Percentiles rank a stretch among this genome's conserved stretches.
phyloP scores from a whole-genome alignment of 2,329 filamentous ascomycete genomes.

The Claviceps paspali region DNA sequence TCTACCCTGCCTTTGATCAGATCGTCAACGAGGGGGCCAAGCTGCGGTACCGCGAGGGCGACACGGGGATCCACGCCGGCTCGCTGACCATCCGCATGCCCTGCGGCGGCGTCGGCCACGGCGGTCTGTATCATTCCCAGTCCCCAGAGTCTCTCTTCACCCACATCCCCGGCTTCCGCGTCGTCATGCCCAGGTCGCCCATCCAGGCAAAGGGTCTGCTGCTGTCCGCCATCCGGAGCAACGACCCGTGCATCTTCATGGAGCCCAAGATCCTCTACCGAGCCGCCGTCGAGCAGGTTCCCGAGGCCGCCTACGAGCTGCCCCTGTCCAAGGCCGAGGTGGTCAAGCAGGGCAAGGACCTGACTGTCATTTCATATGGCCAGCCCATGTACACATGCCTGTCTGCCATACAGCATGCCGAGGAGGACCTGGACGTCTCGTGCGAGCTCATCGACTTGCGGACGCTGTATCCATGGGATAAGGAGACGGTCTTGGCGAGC shows the following conservation, averaged over 20 bases:
- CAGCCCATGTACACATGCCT: slow-evolving; percentile 78
- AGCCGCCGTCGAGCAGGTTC: slow-evolving; percentile 83
- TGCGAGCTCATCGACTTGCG: slow-evolving; percentile 78
- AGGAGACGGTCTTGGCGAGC: slow-evolving; percentile 62
- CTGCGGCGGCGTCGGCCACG: slow-evolving; percentile 77
- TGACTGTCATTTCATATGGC: slow-evolving; percentile 80
- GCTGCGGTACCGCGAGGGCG: slow-evolving; percentile 60
- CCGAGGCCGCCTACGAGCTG: slow-evolving; percentile 63
- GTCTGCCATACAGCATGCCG: slow-evolving; percentile 57
- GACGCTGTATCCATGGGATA: slow-evolving; percentile 86
- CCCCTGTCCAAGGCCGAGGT: slow-evolving; percentile 77
- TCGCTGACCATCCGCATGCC: slow-evolving; percentile 84
- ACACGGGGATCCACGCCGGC: slow-evolving; percentile 45
- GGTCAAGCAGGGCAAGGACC: slow-evolving; percentile 60
- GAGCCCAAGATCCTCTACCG: slow-evolving; percentile 90
- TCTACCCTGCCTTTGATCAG: slow-evolving; percentile 87
- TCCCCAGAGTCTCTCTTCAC: slow-evolving; percentile 80
- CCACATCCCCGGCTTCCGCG: slow-evolving; percentile 70
- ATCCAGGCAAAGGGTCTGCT: slow-evolving; percentile 79
- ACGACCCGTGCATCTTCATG: slow-evolving; percentile 84
- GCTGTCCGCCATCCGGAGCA: slow-evolving; percentile 58
- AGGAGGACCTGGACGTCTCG: slow-evolving; percentile 58
- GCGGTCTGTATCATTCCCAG: slow-evolving; percentile 76
- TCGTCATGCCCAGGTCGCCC: slow-evolving; percentile 76
- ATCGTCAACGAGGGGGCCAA: slow-evolving; percentile 89